A percentile compares a stretch with the other conserved stretches of the same genome.
These are phyloP conservation scores for Alternaria solani DNA, from an alignment of 2,329 filamentous ascomycete species.

Conservation along the genomic window DNA sequence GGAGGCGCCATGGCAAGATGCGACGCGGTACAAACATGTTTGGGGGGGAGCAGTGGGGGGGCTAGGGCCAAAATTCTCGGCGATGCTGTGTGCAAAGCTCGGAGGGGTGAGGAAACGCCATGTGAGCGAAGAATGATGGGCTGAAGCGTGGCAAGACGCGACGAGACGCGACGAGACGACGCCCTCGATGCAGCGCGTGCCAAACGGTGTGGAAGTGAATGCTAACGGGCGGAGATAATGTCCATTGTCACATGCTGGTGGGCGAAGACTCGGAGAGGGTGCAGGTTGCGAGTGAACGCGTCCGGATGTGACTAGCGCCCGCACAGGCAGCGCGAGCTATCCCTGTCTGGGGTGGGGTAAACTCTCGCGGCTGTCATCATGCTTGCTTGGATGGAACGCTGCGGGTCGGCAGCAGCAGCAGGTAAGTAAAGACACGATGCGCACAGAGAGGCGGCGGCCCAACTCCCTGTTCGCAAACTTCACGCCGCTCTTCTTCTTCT, in stretches of 20 bases:
- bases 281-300: slow-evolving; percentile 18
- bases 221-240: slow-evolving; percentile 19
- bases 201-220: slow-evolving; percentile 7
- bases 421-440: slow-evolving; percentile 10
- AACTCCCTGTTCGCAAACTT: neutral
- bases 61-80: slow-evolving; percentile 10
- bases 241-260: slow-evolving; percentile 21
- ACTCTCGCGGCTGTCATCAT: slow-evolving; percentile 19
- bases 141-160: neutral
- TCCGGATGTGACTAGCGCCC: slow-evolving; percentile 17
- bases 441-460: slow-evolving; percentile 13
- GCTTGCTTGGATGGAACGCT: slow-evolving; percentile 17
- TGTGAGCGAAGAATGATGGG: slow-evolving; percentile 18
- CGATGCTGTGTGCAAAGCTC: slow-evolving; percentile 20
- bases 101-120: slow-evolving; percentile 19
- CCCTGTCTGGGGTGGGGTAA: slow-evolving; percentile 18
- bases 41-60: neutral
- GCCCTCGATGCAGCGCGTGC: neutral
- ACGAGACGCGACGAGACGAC: too few species aligned
- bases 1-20: slow-evolving; percentile 36
- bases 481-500: neutral
- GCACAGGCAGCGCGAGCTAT: neutral
- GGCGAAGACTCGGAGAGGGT: neutral
- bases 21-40: slow-evolving; percentile 33
- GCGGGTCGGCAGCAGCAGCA: slow-evolving; percentile 20